A percentile compares a stretch with the other conserved stretches of the same genome.
These are phyloP conservation scores for Alternaria consortialis DNA, from an alignment of 2,329 filamentous ascomycete species.

Conservation along the genomic window DNA sequence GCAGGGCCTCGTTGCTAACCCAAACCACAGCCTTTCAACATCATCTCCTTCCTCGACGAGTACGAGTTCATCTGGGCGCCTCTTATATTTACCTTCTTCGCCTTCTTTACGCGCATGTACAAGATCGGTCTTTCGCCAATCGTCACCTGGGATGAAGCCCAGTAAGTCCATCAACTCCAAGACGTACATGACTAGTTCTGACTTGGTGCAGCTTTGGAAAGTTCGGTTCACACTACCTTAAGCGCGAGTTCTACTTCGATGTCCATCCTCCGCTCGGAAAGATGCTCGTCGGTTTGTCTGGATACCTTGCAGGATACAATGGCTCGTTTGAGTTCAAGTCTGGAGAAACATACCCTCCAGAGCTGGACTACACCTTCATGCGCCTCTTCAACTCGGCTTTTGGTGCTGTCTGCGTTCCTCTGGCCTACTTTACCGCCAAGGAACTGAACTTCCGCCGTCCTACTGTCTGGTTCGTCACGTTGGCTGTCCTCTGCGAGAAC, in stretches of 20 bases:
- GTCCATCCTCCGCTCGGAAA: conserved; percentile 96
- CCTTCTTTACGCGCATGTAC: conserved; percentile 73
- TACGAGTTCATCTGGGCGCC: conserved; percentile 71
- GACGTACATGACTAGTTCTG: conserved; percentile 20
- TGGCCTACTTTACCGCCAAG: conserved; percentile 94
- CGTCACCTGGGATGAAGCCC: conserved; percentile 79
- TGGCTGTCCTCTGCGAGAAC: conserved; percentile 99
- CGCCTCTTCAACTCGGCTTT: conserved; percentile 96
- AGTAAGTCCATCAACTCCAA: conserved; percentile 60
- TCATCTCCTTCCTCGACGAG: conserved; percentile 69
- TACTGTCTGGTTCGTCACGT: conserved; percentile 91
- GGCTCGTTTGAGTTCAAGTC: conserved; percentile 99
- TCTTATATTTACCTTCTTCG: conserved; percentile 68
- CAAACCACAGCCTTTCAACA: conserved; percentile 56
- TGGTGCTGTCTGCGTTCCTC: conserved; percentile 87
- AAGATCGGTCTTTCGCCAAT: conserved; percentile 74
- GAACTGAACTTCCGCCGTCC: conserved; percentile 87
- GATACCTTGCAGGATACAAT: conserved; percentile 97
- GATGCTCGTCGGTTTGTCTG: conserved; percentile 96
- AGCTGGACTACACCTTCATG: conserved; percentile 98
- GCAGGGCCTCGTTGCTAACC: conserved; percentile 28
- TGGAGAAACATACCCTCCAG: conserved; percentile 90
- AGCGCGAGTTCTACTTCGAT: conserved; percentile 99
- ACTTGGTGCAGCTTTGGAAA: conserved; percentile 78
- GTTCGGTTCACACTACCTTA: conserved; percentile 98